phyloP scores from a whole-genome alignment of 768 basidiomycete genomes.

The Nidularia pulvinata region DNA sequence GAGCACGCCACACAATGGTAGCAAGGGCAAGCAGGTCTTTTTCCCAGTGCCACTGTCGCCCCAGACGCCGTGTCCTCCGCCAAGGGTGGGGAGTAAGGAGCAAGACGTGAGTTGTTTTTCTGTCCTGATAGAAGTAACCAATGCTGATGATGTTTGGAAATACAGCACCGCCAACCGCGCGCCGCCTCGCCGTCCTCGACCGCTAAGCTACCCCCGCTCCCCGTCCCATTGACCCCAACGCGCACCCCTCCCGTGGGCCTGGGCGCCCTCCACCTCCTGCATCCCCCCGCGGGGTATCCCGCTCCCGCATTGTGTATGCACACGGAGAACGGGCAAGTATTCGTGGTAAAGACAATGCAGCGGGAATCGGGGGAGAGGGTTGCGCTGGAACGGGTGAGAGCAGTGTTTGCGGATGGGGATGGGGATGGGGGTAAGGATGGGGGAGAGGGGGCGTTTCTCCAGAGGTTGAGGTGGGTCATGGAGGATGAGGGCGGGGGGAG shows the following conservation, averaged over 20 bases:
- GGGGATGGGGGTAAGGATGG: not conserved
- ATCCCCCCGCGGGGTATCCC: not conserved
- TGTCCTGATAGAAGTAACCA: not conserved
- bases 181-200: no score
- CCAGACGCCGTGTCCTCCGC: not conserved
- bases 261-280: not conserved
- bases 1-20: no score
- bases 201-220: not conserved
- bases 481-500: not conserved
- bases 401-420: not conserved
- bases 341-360: no score
- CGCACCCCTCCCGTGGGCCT: not conserved
- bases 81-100: not conserved
- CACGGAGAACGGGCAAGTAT: no score
- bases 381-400: not conserved
- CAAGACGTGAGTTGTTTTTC: not conserved
- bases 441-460: not conserved
- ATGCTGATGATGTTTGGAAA: not conserved
- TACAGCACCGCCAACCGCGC: no score
- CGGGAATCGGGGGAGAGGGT: not conserved
- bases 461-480: not conserved
- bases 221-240: not conserved
- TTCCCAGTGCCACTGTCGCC: not conserved
- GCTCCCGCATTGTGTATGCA: not conserved
- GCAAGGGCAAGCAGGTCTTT: no score